A percentile compares a stretch with the other conserved stretches of the same genome.
phyloP scores from a whole-genome alignment of 345 rosid species.

The Eutrema japonicum region DNA sequence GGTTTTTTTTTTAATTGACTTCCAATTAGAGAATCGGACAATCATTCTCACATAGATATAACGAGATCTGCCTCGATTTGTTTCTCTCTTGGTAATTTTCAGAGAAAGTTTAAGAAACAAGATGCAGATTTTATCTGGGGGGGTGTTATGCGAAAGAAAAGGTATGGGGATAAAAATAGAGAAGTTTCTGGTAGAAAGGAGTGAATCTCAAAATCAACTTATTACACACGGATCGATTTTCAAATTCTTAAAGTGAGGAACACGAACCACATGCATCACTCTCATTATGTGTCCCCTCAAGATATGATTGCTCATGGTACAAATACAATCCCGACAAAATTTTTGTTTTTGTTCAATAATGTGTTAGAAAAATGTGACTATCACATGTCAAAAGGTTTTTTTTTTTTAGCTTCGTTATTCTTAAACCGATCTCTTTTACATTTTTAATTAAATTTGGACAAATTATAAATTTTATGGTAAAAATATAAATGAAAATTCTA shows the following conservation, averaged over 20 bases:
- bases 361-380: too few relatives aligned
- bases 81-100: background rate
- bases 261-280: constrained; percentile 31
- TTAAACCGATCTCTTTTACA: too few relatives aligned
- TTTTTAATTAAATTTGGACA: too few relatives aligned
- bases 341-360: constrained; percentile 13
- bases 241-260: background rate
- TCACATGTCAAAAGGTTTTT: background rate
- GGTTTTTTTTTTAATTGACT: background rate
- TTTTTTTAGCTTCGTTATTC: too few relatives aligned
- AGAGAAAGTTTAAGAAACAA: background rate
- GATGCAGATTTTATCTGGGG: constrained; percentile 15
- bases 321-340: background rate
- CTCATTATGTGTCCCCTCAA: background rate
- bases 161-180: background rate
- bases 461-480: too few relatives aligned
- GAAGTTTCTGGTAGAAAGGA: background rate
- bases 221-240: background rate
- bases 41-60: constrained; percentile 33
- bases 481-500: too few relatives aligned
- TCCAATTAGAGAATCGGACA: constrained; percentile 33
- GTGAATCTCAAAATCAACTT: background rate
- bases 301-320: background rate
- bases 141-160: background rate
- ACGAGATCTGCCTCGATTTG: constrained; percentile 5